Base-by-base conservation (phyloP, 2,329 filamentous ascomycete species). In the Tolypocladium tundrense region DNA sequence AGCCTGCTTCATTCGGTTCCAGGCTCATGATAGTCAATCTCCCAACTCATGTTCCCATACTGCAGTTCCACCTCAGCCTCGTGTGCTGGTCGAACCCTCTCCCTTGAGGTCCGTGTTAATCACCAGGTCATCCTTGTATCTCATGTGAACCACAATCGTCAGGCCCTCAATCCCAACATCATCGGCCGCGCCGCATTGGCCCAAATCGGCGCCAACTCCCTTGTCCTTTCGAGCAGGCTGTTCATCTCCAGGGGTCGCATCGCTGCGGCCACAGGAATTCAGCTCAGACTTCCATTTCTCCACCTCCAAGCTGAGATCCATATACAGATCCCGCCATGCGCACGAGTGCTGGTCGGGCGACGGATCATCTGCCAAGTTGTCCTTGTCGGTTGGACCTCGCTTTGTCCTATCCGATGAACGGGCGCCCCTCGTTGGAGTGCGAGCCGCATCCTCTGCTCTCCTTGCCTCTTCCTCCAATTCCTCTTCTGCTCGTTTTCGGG, bases 91-190 rank as follows among this genome's bases (percentile, higher is more conserved):
- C 56, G 41, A n/a, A 11, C 37, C n/a, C 4, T 42, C 27, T 10
- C 55, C 55, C 33, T 41, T 55, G 65, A 80, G 67, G 64, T 80
- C 75, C 3, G 78, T 80, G 57, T 78, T 79, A 63, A 82, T 77
- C 53, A 81, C 73, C 63, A 82, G 62, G 60, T 82, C 79, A 53
- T 80, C 77, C 66, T 73, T 77, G 51, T 74, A 73, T 62, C 68
- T 75, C 63, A 79, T 68, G 66, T 80, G 79, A 66, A 82, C 69
- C 53, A 80, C 75, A 59, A 81, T 76, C 7, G 78, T 81, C 55
- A 81, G 64, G 13, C 78, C 78, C 59, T 78, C 72, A 37, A 81
- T 75, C 19, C 73, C 74, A 52, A 76, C 61, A 31, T 76, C 72
- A 19, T 70, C 70, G 41, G 40, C 52, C 24, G 50, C 31, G 71